Base-by-base conservation (phyloP, 164 flowering plant genomes). In the Berberis vulgaris region DNA sequence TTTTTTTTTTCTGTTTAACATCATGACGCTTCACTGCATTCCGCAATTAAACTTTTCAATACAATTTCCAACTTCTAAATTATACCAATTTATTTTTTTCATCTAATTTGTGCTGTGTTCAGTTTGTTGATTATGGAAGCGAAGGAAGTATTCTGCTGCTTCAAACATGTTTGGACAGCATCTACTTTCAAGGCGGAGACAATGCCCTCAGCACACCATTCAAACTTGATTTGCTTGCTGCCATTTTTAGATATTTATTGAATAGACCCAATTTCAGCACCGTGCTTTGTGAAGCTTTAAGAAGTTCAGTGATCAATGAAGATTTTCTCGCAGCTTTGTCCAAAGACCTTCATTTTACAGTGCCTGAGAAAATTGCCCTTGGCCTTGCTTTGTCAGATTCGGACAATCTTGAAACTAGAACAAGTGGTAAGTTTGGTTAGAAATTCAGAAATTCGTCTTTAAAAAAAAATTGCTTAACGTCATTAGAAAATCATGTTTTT, bases 361-460 rank as follows among this genome's bases (percentile, higher is more conserved):
- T 68, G 38, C 62, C 82, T 71, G 97, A 95, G 73, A 91, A 82
- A 76, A 82, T 91, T 73, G 81, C 75, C 38, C 45, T 86, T 72
- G 97, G 92, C 68, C 89, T 95, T 75, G 97, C 97, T 59, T 75
- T 95, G 72, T 78, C 89, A 40, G 91, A 91, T 60, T 83, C 90
- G 4, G 89, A 88, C 57, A 78, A 82, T 58, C 68, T 47, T 53
- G 87, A 81, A 26, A 45, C 77, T 71, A 79, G 81, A 66, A 72
- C 68, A 65, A 73, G 69, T 69, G 99, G 99, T 89, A 69, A 79
- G 86, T 69, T 70, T 60, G 43, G 26, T 26, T 26, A 26, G 26
- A 26, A 26, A 26, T 26, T 26, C 26, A 26, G 26, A 26, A 26
- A 26, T 26, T 26, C 26, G 26, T 26, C 26, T 26, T 26, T 26